Conservation (phyloP, 257 asterid species). For the Nicotiana undulata region DNA sequence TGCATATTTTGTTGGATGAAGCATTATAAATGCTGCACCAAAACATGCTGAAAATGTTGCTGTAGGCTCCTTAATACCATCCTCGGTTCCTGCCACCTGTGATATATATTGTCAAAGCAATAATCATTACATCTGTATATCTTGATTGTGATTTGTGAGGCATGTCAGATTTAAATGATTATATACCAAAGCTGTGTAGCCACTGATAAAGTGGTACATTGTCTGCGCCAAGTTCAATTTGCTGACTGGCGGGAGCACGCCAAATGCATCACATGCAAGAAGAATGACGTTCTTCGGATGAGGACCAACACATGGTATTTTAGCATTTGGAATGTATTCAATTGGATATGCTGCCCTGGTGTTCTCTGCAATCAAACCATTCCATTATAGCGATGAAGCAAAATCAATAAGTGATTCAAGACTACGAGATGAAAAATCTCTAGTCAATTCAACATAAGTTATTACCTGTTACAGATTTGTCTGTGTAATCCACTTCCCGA, state of each 20-base stretch:
- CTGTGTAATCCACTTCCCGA: conserved; percentile 78
- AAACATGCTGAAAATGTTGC: conserved; percentile 95
- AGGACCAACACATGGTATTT: conserved; percentile 91
- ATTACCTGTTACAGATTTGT: conserved; percentile 91
- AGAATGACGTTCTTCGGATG: conserved; percentile 89
- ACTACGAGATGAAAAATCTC: neutral
- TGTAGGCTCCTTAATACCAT: conserved; percentile 88
- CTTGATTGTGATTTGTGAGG: neutral
- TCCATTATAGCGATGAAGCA: neutral
- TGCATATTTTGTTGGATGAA: conserved; percentile 84
- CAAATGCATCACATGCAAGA: conserved; percentile 90
- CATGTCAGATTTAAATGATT: neutral
- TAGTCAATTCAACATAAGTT: neutral
- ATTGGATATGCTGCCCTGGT: conserved; percentile 94
- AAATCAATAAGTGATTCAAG: neutral
- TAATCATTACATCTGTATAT: neutral
- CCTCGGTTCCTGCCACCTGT: conserved; percentile 98
- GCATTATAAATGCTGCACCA: conserved; percentile 95
- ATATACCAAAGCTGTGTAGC: conserved; percentile 83
- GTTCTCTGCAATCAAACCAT: conserved; percentile 43
- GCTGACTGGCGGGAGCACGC: conserved; percentile 97
- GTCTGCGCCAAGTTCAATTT: conserved; percentile 76
- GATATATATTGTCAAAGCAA: neutral
- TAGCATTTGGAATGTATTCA: conserved; percentile 83
- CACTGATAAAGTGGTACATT: conserved; percentile 95